These are phyloP conservation scores for Lepiota subincarnata DNA, from an alignment of 768 basidiomycete species.

Conservation along the genomic window DNA sequence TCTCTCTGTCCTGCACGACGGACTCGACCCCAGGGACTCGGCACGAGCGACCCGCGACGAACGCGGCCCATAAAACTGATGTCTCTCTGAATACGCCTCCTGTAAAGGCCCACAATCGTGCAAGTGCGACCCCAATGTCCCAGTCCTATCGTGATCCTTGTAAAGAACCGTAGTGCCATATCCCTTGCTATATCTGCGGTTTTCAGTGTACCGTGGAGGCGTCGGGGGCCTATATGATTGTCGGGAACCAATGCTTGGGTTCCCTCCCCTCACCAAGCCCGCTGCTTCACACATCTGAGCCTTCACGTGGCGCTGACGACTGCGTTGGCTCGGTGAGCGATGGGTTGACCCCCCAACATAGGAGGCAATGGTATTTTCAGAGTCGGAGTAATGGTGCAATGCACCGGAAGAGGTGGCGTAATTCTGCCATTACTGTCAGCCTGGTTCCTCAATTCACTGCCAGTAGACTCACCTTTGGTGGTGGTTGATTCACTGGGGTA, in stretches of 20 bases:
- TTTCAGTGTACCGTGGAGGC: conserved; percentile 43
- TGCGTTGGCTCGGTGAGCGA: conserved; percentile 10
- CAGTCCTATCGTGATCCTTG: conserved; percentile 10
- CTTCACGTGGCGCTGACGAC: conserved; percentile 18
- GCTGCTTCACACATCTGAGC: conserved; percentile 15
- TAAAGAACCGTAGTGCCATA: conserved; percentile 19
- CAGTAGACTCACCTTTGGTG: background rate
- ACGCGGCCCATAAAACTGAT: conserved; percentile 1
- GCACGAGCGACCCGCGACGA: conserved; percentile 1
- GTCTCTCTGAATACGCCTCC: conserved; percentile 2
- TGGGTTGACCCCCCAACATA: conserved; percentile 2
- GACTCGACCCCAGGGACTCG: conserved; percentile 23
- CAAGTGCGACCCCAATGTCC: background rate
- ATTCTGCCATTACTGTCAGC: background rate
- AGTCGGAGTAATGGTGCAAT: conserved; percentile 2
- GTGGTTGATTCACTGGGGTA: background rate
- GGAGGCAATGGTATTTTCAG: conserved; percentile 1
- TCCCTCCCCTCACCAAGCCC: background rate
- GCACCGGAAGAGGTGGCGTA: conserved; percentile 6
- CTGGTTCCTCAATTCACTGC: background rate
- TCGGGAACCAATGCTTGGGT: background rate
- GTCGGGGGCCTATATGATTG: conserved; percentile 56
- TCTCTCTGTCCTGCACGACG: conserved; percentile 34
- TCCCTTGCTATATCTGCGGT: conserved; percentile 24
- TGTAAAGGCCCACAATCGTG: background rate